Evolutionary conservation across 2,329 filamentous ascomycete genomes (phyloP).

Genomic region (Hymenoscyphus infarciens): DNA sequence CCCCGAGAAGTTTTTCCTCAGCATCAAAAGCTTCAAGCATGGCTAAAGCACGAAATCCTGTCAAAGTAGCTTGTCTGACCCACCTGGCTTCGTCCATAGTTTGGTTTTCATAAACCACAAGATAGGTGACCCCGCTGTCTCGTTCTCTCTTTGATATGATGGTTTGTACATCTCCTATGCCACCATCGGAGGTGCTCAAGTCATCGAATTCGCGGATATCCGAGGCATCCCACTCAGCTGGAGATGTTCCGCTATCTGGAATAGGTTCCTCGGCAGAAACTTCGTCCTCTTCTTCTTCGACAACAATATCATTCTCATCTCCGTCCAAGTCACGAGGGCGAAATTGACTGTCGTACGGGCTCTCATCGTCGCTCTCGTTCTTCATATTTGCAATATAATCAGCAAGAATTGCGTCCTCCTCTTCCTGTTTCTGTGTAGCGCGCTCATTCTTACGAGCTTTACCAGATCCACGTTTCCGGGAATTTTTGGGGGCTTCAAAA

Average conservation of each 20-base stretch:
- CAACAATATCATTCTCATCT: slow-evolving; percentile 40
- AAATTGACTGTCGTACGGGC: slow-evolving; percentile 16
- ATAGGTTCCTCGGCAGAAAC: slow-evolving; percentile 22
- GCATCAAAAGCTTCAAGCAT: slow-evolving; percentile 37
- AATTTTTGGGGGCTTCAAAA: background rate
- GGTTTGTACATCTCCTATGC: slow-evolving; percentile 39
- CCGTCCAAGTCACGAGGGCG: slow-evolving; percentile 43
- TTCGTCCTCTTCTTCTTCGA: slow-evolving; percentile 25
- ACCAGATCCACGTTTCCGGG: background rate
- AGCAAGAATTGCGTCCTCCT: slow-evolving; percentile 29
- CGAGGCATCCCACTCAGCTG: slow-evolving; percentile 41
- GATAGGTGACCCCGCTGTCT: slow-evolving; percentile 45
- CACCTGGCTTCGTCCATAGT: slow-evolving; percentile 47
- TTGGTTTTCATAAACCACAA: slow-evolving; percentile 46
- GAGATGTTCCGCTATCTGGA: slow-evolving; percentile 4
- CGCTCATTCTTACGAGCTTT: background rate
- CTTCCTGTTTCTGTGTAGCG: background rate
- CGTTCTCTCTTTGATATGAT: slow-evolving; percentile 45
- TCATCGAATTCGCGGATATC: slow-evolving; percentile 46
- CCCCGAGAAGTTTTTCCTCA: slow-evolving; percentile 32
- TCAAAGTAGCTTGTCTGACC: slow-evolving; percentile 40
- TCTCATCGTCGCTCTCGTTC: slow-evolving; percentile 24
- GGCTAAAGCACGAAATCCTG: slow-evolving; percentile 30
- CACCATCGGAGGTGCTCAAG: slow-evolving; percentile 48
- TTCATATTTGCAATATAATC: slow-evolving; percentile 38